These are phyloP conservation scores for Fraxinus angustifolia DNA, from an alignment of 305 asterid genomes.

Conservation along the genomic window DNA sequence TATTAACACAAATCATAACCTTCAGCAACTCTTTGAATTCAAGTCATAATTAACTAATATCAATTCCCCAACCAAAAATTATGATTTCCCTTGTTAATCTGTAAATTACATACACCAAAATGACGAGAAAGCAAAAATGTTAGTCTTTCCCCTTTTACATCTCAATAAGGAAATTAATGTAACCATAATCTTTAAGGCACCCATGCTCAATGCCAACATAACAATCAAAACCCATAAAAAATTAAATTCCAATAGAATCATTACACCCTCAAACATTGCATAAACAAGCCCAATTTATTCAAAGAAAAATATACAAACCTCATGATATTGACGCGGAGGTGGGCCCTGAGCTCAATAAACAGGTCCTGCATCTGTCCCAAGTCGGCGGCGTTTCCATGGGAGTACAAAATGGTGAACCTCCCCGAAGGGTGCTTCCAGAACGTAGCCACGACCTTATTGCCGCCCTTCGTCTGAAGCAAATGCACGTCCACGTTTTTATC, in stretches of 20 bases:
- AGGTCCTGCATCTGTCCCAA: constrained; percentile 96
- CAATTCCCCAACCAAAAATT: neutral
- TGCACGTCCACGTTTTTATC: constrained; percentile 83
- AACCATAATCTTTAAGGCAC: constrained; percentile 14
- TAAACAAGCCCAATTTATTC: constrained; percentile 9
- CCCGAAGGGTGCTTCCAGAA: constrained; percentile 88
- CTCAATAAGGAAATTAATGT: constrained; percentile 3
- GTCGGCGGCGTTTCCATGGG: constrained; percentile 99
- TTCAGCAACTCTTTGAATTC: neutral
- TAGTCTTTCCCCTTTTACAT: neutral
- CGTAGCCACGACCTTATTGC: constrained; percentile 78
- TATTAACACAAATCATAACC: neutral
- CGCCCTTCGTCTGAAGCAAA: constrained; percentile 71
- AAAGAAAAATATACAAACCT: constrained; percentile 39
- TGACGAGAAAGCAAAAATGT: constrained; percentile 3
- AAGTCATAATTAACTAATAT: neutral
- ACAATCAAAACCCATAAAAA: constrained; percentile 13
- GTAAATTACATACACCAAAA: constrained; percentile 6
- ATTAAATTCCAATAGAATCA: neutral
- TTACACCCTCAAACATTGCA: constrained; percentile 12
- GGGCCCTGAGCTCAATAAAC: constrained; percentile 94
- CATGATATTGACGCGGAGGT: constrained; percentile 92
- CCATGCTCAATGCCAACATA: constrained; percentile 8
- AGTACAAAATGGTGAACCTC: constrained; percentile 69
- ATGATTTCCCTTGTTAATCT: neutral